Evolutionary conservation across 768 basidiomycete genomes (phyloP), one percentile per base, ranked within the genome.

Genomic region (Russula abietina): DNA sequence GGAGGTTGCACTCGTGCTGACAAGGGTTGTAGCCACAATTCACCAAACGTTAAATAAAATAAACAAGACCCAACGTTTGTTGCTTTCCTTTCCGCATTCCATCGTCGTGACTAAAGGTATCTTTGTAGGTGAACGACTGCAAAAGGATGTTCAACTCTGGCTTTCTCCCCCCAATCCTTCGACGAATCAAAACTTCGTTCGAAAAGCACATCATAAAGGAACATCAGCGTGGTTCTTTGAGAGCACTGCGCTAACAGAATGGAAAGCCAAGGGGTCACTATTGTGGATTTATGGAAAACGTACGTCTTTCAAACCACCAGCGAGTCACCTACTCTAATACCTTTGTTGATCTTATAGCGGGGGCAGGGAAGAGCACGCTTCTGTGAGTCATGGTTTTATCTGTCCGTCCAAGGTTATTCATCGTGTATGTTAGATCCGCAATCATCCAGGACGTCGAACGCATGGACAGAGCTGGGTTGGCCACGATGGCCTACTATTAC

Each of bases 341-440:
- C 3, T 41, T 41, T 41, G 41, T 19, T 41, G 28, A 30, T 30
- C 76, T 17, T 17, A 17, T 2, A 41, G 39, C 39, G 39, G 39
- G 39, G 6, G 39, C 39, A 1, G 39, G 39, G 28, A 43, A 43
- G 17, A 43, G 41, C 19, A 43, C 41, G 2, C 41, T 43, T 19
- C 17, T 43, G 41, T 43, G 19, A 7, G 41, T 19, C 4, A 43
- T 43, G 16, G 6, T 5, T 41, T 41, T 14, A 17, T 41, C 4
- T 6, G 28, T 30, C 6, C 16, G 4, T 41, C 6, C 17, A 14
- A 41, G 39, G 39, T 16, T 16, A 17, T 17, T 41, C 16, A 41
- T 17, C 64, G 6, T 1, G 16, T 6, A 2, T 17, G 14, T 17
- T 17, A 41, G 39, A 41, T 41, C 39, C 2, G 39, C 39, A 43